These are phyloP conservation scores for Metschnikowia continentalis DNA, from an alignment of 805 yeast genomes.

Conservation along the genomic window DNA sequence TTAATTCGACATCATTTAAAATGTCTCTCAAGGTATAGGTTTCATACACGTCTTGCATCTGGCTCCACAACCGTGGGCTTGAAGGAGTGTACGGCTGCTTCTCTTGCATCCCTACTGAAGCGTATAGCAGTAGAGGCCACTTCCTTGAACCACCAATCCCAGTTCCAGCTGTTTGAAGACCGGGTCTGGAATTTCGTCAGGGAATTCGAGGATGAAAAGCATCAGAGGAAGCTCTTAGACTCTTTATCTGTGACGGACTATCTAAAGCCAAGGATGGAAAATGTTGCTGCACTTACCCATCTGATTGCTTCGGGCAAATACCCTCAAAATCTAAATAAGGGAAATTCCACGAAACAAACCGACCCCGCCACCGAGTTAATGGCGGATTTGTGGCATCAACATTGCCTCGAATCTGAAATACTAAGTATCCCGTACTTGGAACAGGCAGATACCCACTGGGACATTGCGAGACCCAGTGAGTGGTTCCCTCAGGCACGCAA, in stretches of 20 bases:
- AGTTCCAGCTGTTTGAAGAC: neutral
- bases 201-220: neutral
- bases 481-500: conserved; percentile 87
- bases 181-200: neutral
- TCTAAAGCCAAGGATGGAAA: conserved; percentile 5
- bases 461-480: conserved; percentile 32
- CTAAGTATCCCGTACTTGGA: neutral
- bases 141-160: neutral
- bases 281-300: conserved; percentile 5
- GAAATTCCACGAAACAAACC: neutral
- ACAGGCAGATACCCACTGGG: conserved; percentile 15
- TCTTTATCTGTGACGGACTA: conserved; percentile 6
- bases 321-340: conserved; percentile 3
- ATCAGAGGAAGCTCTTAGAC: neutral
- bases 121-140: neutral
- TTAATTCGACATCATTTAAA: conserved; percentile 1
- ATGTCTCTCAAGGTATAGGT: neutral
- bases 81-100: neutral
- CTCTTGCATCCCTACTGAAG: neutral
- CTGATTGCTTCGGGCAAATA: conserved; percentile 6
- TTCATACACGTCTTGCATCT: neutral
- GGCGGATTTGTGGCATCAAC: conserved; percentile 9
- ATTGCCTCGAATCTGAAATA: conserved; percentile 5
- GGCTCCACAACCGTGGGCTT: neutral
- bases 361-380: neutral